Evolutionary conservation across 2,329 filamentous ascomycete genomes (phyloP).

Genomic region (Ceratocystis cacaofunesta): DNA sequence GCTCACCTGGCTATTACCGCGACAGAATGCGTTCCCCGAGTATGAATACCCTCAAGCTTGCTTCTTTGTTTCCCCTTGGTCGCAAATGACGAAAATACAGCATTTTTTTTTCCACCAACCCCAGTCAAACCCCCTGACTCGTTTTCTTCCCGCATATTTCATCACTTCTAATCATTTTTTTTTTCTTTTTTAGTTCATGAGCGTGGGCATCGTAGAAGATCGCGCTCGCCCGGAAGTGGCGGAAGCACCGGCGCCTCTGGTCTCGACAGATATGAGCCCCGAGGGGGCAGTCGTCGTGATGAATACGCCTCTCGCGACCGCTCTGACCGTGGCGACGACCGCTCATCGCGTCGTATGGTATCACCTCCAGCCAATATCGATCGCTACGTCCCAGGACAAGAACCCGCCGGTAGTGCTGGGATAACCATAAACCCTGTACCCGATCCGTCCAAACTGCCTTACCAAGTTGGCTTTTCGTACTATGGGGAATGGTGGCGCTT

Average conservation of each 20-base stretch:
- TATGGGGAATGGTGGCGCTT: slow-evolving; percentile 78
- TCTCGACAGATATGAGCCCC: slow-evolving; percentile 65
- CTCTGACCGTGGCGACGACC: slow-evolving; percentile 38
- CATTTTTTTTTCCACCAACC: background rate
- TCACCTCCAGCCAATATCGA: slow-evolving; percentile 61
- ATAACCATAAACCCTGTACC: slow-evolving; percentile 48
- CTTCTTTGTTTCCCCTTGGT: background rate
- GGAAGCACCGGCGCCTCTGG: background rate
- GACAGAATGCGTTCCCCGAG: slow-evolving; percentile 54
- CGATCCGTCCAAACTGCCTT: slow-evolving; percentile 58
- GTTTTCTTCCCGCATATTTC: too few relatives aligned
- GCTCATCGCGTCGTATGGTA: slow-evolving; percentile 37
- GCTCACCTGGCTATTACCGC: slow-evolving; percentile 29
- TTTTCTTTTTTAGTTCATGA: slow-evolving; percentile 34
- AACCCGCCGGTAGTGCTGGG: slow-evolving; percentile 30
- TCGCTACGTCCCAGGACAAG: slow-evolving; percentile 67
- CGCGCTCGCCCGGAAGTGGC: slow-evolving; percentile 49
- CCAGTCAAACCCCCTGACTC: too few relatives aligned
- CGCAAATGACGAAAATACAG: background rate
- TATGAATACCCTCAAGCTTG: slow-evolving; percentile 30
- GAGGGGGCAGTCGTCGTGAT: slow-evolving; percentile 37
- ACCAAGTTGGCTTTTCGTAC: slow-evolving; percentile 73
- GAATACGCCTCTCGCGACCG: slow-evolving; percentile 43
- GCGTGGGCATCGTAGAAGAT: slow-evolving; percentile 43
- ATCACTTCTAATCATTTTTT: slow-evolving; percentile 11